Percentiles rank a stretch among this genome's conserved stretches.
Conservation (phyloP, 306 rosid genomes). For the Rosa persica region DNA sequence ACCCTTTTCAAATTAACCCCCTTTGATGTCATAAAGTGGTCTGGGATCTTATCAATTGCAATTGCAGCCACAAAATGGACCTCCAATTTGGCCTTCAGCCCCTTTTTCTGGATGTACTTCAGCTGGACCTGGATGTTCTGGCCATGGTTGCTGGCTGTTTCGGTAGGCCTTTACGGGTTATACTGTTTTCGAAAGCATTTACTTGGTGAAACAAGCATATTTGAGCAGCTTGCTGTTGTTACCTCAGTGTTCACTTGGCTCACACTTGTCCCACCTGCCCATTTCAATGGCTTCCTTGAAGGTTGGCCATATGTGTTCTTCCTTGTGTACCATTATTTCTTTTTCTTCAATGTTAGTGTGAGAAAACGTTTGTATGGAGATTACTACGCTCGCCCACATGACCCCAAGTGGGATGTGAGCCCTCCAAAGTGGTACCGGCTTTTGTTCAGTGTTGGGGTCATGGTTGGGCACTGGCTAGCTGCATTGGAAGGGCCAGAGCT, state of each 20-base stretch:
- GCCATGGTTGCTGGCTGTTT: constrained; percentile 73
- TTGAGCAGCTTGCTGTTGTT: constrained; percentile 79
- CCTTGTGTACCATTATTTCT: constrained; percentile 83
- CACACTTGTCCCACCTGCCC: constrained; percentile 84
- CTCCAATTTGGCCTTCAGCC: constrained; percentile 53
- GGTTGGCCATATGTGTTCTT: constrained; percentile 96
- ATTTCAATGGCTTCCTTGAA: constrained; percentile 89
- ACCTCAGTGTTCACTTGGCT: constrained; percentile 89
- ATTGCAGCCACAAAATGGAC: constrained; percentile 73
- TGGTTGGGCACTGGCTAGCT: constrained; percentile 84
- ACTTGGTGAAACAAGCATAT: constrained; percentile 60
- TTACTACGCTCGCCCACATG: constrained; percentile 70
- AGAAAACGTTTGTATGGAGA: constrained; percentile 84
- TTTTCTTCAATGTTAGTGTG: constrained; percentile 85
- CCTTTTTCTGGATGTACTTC: constrained; percentile 96
- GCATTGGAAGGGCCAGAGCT: constrained; percentile 97
- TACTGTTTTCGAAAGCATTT: constrained; percentile 63
- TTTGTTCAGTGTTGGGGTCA: constrained; percentile 64
- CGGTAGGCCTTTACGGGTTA: constrained; percentile 60
- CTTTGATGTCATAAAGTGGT: constrained; percentile 66
- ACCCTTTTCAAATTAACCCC: constrained; percentile 63
- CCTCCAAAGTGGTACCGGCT: constrained; percentile 57
- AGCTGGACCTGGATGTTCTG: constrained; percentile 97
- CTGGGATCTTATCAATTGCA: constrained; percentile 52
- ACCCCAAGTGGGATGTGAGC: constrained; percentile 81